Percentiles rank a stretch among this genome's conserved stretches.
Conservation (phyloP, 148 eudicot species). For the Polygonum maritimum region DNA sequence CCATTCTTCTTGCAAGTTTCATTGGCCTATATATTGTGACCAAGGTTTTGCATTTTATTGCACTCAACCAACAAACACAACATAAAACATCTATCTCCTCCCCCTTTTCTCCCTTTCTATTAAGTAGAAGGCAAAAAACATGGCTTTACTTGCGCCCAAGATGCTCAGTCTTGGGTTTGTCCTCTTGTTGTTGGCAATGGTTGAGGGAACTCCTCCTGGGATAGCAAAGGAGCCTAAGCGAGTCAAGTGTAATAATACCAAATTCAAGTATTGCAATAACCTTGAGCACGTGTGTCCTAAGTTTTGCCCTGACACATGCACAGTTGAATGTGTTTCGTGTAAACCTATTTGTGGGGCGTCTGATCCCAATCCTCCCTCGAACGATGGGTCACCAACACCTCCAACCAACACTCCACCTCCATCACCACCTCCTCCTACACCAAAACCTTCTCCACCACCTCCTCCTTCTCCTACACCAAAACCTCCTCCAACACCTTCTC, state of each 20-base stretch:
- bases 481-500: no score
- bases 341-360: constrained; percentile 33
- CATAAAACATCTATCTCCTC: background rate
- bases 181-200: constrained; percentile 21
- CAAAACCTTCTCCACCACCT: background rate
- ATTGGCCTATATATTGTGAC: background rate
- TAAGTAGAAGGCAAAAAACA: constrained; percentile 2
- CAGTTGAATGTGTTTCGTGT: constrained; percentile 46
- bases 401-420: constrained; percentile 1
- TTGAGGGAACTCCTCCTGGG: constrained; percentile 39
- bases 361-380: no score
- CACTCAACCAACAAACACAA: background rate
- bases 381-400: background rate
- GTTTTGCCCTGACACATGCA: constrained; percentile 43
- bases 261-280: constrained; percentile 45
- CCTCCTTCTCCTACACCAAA: background rate
- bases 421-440: background rate
- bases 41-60: background rate
- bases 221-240: constrained; percentile 38
- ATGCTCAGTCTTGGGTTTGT: constrained; percentile 22
- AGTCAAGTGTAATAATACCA: constrained; percentile 22
- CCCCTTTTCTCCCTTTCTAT: no score
- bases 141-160: constrained; percentile 19
- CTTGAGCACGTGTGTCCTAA: constrained; percentile 48
- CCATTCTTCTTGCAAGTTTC: background rate